Evolutionary conservation across 495 filamentous ascomycete species (phyloP).

Genomic region (Trichoderma virens): DNA sequence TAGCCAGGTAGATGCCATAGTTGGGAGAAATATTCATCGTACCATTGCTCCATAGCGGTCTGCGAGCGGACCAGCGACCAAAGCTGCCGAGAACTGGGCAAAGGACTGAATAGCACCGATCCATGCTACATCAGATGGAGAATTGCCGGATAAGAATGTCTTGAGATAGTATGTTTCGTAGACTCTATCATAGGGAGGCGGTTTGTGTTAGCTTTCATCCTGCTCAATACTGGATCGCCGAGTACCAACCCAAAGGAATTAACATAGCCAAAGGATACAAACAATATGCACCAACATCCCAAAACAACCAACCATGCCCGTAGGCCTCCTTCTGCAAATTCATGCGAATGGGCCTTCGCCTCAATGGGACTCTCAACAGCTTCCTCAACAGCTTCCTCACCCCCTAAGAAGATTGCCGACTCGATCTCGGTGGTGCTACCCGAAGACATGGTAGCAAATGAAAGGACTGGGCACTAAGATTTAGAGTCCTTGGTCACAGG

Average conservation of each 20-base stretch:
- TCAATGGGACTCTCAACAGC: neutral
- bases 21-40: constrained; percentile 2
- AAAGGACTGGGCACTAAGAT: neutral
- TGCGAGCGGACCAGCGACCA: constrained; percentile 41
- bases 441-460: neutral
- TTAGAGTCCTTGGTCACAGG: neutral
- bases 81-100: constrained; percentile 38
- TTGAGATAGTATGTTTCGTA: constrained; percentile 54
- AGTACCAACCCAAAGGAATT: constrained; percentile 44
- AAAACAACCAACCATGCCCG: constrained; percentile 27
- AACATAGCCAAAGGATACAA: constrained; percentile 51
- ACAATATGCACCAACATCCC: constrained; percentile 29
- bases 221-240: neutral
- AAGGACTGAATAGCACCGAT: constrained; percentile 49
- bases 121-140: constrained; percentile 50
- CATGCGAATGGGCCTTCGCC: neutral
- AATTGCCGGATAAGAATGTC: constrained; percentile 38
- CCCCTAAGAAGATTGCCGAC: neutral
- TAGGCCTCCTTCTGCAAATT: constrained; percentile 26
- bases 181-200: constrained; percentile 22
- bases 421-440: constrained; percentile 3
- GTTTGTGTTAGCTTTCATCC: neutral
- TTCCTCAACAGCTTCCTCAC: neutral
- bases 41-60: constrained; percentile 45
- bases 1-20: neutral